Base-by-base conservation (phyloP, 805 yeast genomes). In the Cyberlindnera saturnus region DNA sequence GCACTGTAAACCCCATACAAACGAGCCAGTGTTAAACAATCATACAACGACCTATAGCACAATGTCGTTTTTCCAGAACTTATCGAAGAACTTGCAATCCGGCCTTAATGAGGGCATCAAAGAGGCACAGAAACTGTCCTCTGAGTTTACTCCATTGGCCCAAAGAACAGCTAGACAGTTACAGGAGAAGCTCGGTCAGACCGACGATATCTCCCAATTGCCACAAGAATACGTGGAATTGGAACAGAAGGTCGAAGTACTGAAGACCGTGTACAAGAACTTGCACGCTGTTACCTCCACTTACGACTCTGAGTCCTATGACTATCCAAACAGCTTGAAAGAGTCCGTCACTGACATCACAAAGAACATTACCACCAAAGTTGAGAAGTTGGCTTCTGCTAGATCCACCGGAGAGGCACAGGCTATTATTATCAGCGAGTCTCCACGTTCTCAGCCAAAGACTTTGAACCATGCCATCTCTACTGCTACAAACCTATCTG, bases 361-460 rank as follows among this genome's bases (percentile, higher is more conserved):
- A 41, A 80, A 80, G 64, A 74, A 74, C 50, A 72, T 86, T 47
- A 70, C 81, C 40, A 70, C 73, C 42, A 77, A 86, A 53, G 82
- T 86, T 38, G 70, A 75, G 45, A 84, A 79, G 47, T 70, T 86
- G 47, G 75, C 89, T 15, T 76, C 74, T 58, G 95, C 89, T 13
- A 74, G 82, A 38, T 73, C 84, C 19, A 86, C 91, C 1, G 74
- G 79, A n/a, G 95, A 86, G 60, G 91, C 90, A 5, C 93, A 86
- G 66, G 77, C 84, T 13, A 84, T 86, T 13, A 66, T 84, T 34
- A 67, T 75, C 42, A 67, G 70, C 20, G 65, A 80, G 59, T 68
- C 74, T 55, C 72, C 79, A 36, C 62, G 64, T 45, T 52, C 61
- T 36, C 73, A 75, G 46, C 95, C 95, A 54, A 84, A 85, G 71